phyloP scores from a whole-genome alignment of 352 stramenopile genomes.

The Globisporangium spiculum region DNA sequence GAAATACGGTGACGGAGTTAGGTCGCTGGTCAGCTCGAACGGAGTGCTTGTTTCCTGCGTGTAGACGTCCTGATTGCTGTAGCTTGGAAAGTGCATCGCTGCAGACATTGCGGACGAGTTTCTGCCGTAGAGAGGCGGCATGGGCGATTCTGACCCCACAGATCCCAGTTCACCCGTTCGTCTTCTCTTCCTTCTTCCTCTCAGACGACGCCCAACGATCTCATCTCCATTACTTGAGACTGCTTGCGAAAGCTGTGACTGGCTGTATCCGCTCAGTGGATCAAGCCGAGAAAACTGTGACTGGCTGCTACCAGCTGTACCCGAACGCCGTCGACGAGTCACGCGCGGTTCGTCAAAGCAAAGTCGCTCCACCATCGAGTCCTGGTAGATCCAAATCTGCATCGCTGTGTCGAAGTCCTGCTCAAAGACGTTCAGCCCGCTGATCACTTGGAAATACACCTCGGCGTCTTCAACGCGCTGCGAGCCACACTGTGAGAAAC shows the following conservation, averaged over 20 bases:
- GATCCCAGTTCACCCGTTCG: neutral
- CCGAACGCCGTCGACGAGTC: slow-evolving; percentile 11
- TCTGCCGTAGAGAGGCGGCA: neutral
- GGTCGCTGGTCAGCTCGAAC: slow-evolving; percentile 6
- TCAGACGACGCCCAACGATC: neutral
- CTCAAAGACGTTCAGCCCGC: slow-evolving; percentile 43
- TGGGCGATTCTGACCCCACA: neutral
- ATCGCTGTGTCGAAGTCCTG: slow-evolving; percentile 72
- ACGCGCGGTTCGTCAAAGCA: slow-evolving; percentile 27
- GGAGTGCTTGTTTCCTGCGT: slow-evolving; percentile 12
- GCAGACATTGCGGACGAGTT: neutral
- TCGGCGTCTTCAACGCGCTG: neutral
- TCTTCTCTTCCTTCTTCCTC: slow-evolving; percentile 6
- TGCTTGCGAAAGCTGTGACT: slow-evolving; percentile 9
- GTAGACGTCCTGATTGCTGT: neutral
- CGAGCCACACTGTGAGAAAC: neutral
- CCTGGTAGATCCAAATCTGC: slow-evolving; percentile 56
- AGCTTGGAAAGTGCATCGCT: neutral
- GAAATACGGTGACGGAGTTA: slow-evolving; percentile 1
- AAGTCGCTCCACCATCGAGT: slow-evolving; percentile 41
- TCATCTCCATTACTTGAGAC: neutral
- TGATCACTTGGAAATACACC: slow-evolving; percentile 1
- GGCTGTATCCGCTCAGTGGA: neutral
- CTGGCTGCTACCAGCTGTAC: neutral
- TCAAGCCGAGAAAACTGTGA: neutral